Conservation (phyloP, 1,284 basidiomycete genomes). For the Ganoderma sp. region DNA sequence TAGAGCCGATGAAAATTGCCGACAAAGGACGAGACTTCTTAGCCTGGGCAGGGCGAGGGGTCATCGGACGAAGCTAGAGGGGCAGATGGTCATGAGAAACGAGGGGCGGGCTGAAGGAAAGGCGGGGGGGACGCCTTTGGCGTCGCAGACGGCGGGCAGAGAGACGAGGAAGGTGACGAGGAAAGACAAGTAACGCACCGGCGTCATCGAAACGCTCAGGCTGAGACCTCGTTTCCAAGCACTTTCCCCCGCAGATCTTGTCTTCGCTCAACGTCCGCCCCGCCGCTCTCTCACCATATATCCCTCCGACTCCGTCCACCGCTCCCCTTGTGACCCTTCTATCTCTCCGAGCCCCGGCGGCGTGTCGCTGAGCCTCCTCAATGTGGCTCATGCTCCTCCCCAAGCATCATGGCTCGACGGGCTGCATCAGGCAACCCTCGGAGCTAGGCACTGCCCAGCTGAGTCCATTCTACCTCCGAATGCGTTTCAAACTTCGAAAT, state of each 20-base stretch:
- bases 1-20: conserved; percentile 52
- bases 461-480: neutral
- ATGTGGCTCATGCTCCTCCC: neutral
- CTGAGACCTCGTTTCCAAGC: conserved; percentile 32
- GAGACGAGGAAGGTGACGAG: conserved; percentile 32
- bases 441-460: neutral
- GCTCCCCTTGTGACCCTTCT: neutral
- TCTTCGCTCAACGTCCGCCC: conserved; percentile 14
- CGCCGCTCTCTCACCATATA: conserved; percentile 9
- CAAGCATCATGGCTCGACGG: conserved; percentile 3
- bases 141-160: conserved; percentile 34
- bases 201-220: conserved; percentile 25
- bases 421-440: conserved; percentile 10
- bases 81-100: conserved; percentile 39
- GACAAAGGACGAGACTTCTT: conserved; percentile 49
- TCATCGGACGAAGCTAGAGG: conserved; percentile 40
- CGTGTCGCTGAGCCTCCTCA: conserved; percentile 3
- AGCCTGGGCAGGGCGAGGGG: conserved; percentile 40
- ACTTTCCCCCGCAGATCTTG: conserved; percentile 25
- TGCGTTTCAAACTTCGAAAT: neutral
- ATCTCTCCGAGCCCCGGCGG: neutral
- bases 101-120: conserved; percentile 34
- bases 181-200: conserved; percentile 32
- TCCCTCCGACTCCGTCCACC: neutral
- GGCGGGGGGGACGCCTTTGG: conserved; percentile 34